phyloP scores from a whole-genome alignment of 2,329 filamentous ascomycete species.

The Myriosclerotinia duriaeana region DNA sequence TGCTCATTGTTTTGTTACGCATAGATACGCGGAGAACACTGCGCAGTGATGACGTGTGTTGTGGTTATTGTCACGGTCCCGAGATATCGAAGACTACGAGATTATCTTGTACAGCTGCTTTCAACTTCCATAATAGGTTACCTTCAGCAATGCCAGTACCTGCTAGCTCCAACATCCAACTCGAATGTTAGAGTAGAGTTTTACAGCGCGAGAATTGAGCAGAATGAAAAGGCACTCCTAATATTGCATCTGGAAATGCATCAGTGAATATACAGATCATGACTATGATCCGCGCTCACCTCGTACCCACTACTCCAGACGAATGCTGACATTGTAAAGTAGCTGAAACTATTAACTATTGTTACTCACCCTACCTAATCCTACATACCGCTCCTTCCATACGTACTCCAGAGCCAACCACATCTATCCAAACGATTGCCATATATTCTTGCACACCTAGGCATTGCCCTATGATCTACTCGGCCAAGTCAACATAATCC shows the following conservation, averaged over 20 bases:
- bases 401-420: neutral
- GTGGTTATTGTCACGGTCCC: neutral
- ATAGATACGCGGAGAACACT: neutral
- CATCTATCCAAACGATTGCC: too few relatives aligned
- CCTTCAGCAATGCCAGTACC: neutral
- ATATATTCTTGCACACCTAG: too few relatives aligned
- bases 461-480: too few relatives aligned
- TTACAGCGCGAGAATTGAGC: too few relatives aligned
- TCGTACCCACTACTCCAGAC: neutral
- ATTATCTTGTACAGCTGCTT: too few relatives aligned
- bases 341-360: fast-evolving
- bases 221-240: neutral
- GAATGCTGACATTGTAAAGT: too few relatives aligned
- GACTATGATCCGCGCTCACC: neutral
- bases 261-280: neutral
- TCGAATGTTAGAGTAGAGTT: too few relatives aligned
- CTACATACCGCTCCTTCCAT: neutral
- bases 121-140: too few relatives aligned
- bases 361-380: neutral
- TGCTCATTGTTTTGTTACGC: fast-evolving
- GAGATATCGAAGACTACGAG: too few relatives aligned
- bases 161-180: neutral
- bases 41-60: neutral
- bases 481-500: neutral
- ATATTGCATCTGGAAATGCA: neutral